Evolutionary conservation across 225 moss, liverwort and hornwort genomes (phyloP).

Genomic region (Physcomitrellopsis africana): DNA sequence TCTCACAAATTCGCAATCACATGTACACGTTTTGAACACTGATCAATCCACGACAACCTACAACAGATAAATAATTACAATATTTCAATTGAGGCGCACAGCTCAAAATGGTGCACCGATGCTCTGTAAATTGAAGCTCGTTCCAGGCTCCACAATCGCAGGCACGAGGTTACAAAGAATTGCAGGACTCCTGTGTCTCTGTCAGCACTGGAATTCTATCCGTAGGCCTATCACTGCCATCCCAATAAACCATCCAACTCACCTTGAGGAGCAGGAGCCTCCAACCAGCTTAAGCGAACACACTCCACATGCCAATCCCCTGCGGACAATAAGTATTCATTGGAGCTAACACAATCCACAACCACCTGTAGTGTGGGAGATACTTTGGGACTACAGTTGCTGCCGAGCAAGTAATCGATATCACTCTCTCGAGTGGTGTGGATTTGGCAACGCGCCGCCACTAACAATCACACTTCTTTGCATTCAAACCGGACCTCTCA

Average conservation of each 20-base stretch:
- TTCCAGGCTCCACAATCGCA: neutral
- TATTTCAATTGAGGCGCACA: neutral
- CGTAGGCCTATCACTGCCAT: neutral
- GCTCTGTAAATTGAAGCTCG: neutral
- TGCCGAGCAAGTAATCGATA: neutral
- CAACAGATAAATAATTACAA: neutral
- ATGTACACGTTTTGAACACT: neutral
- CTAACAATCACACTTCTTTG: neutral
- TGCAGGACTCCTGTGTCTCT: neutral
- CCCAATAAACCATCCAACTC: neutral
- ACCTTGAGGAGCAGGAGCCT: neutral
- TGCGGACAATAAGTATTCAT: too few species aligned
- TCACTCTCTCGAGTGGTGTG: constrained; percentile 13
- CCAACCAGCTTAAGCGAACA: too few species aligned
- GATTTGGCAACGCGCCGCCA: constrained; percentile 45
- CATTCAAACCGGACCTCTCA: constrained; percentile 11
- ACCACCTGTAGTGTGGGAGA: neutral
- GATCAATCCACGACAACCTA: neutral
- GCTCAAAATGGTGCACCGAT: neutral
- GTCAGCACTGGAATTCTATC: too few species aligned
- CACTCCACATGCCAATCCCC: neutral
- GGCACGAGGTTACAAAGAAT: neutral
- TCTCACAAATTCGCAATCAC: neutral
- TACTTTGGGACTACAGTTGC: neutral
- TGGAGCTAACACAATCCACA: neutral